Conservation (phyloP, 2,329 filamentous ascomycete species). For the Xylaria sp. region DNA sequence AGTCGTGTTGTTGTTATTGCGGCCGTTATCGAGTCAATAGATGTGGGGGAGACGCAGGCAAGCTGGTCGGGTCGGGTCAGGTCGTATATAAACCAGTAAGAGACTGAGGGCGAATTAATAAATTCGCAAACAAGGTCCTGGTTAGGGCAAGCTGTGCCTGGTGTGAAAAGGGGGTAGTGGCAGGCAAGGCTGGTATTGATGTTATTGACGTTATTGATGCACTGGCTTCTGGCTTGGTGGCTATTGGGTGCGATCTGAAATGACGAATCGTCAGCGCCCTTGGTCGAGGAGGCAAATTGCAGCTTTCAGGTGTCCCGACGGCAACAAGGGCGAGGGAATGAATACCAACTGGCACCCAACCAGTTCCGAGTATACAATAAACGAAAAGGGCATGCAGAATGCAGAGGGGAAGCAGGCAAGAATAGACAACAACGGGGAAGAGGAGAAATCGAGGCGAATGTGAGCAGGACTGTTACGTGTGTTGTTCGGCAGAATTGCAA, state of each 20-base stretch:
- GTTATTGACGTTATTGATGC: constrained; percentile 21
- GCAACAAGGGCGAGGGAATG: neutral
- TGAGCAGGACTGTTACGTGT: constrained; percentile 13
- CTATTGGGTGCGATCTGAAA: constrained; percentile 26
- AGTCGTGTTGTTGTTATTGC: neutral
- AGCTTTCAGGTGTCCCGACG: constrained; percentile 4
- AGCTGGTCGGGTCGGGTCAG: neutral
- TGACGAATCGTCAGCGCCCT: constrained; percentile 18
- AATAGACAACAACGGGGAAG: neutral
- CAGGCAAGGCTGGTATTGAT: constrained; percentile 17
- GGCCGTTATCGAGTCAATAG: neutral
- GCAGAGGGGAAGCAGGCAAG: neutral
- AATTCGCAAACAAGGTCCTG: constrained; percentile 8
- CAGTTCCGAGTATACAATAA: constrained; percentile 4
- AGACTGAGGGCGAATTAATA: constrained; percentile 4
- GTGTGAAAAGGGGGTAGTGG: constrained; percentile 20
- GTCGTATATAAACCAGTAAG: constrained; percentile 20
- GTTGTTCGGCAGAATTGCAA: constrained; percentile 10
- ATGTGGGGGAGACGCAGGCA: neutral
- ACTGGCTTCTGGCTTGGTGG: neutral
- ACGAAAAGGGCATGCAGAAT: neutral
- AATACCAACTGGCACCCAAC: constrained; percentile 9
- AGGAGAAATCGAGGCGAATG: neutral
- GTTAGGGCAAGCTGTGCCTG: constrained; percentile 13
- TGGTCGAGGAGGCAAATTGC: constrained; percentile 15